These are phyloP conservation scores for Podila clonocystis DNA, from an alignment of 192 early-diverging fungal genomes.

Conservation along the genomic window DNA sequence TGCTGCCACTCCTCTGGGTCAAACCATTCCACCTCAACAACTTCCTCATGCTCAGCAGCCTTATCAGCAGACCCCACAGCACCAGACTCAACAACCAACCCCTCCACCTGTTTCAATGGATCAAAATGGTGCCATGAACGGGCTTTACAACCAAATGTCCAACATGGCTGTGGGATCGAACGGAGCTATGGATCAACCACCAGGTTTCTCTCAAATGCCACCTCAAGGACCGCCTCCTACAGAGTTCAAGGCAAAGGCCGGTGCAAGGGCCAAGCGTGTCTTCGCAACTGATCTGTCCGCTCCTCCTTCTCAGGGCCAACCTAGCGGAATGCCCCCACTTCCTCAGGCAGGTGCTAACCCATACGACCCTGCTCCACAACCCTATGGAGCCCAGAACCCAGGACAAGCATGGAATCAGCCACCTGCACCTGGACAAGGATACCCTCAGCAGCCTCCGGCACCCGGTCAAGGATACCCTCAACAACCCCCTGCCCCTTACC, in stretches of 20 bases:
- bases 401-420: constrained; percentile 4
- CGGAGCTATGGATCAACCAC: constrained; percentile 14
- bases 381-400: not conserved
- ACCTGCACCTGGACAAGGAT: constrained; percentile 16
- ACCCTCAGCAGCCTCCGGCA: constrained; percentile 25
- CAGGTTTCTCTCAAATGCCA: constrained; percentile 19
- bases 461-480: constrained; percentile 22
- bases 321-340: constrained; percentile 17
- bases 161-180: constrained; percentile 35
- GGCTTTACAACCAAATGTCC: constrained; percentile 39
- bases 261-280: constrained; percentile 45
- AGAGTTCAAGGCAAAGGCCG: constrained; percentile 41
- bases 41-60: constrained; percentile 6
- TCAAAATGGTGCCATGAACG: constrained; percentile 33
- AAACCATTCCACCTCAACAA: not conserved
- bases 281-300: constrained; percentile 36
- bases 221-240: constrained; percentile 25
- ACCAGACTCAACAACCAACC: constrained; percentile 9
- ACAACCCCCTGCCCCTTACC: constrained; percentile 25
- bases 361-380: not conserved
- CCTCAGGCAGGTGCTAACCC: constrained; percentile 34
- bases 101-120: constrained; percentile 6
- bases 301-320: constrained; percentile 19
- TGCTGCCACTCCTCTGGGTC: not conserved
- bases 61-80: constrained; percentile 17